Percentiles rank a stretch among this genome's conserved stretches.
phyloP scores from a whole-genome alignment of 345 rosid genomes.

The Brassica nigra region DNA sequence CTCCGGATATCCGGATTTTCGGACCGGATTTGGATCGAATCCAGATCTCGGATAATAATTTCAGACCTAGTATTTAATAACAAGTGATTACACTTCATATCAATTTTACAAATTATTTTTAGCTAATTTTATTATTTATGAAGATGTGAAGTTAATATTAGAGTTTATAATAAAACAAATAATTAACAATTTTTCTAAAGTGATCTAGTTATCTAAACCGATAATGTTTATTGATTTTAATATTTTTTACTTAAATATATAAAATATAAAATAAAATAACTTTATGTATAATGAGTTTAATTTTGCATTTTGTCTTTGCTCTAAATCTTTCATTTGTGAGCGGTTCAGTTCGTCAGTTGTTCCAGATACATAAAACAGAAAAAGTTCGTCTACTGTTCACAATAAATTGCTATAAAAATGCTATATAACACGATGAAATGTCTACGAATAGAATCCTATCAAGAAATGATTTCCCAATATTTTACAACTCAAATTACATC shows the following conservation, averaged over 20 bases:
- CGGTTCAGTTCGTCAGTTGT: neutral
- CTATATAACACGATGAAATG: neutral
- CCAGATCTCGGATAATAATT: too few relatives aligned
- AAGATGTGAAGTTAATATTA: neutral
- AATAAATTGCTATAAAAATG: neutral
- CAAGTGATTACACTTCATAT: neutral
- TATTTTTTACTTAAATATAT: neutral
- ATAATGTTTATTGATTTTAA: too few relatives aligned
- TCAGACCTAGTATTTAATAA: neutral
- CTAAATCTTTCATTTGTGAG: neutral
- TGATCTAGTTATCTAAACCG: too few relatives aligned
- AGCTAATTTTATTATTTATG: neutral
- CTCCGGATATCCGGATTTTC: too few relatives aligned
- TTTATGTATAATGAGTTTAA: too few relatives aligned
- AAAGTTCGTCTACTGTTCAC: neutral
- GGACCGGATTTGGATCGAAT: too few relatives aligned
- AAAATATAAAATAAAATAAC: too few relatives aligned
- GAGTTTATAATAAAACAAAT: neutral
- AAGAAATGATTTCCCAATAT: neutral
- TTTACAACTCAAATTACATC: neutral
- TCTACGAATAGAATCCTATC: neutral
- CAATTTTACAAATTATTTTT: neutral
- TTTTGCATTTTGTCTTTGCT: neutral
- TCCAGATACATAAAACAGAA: neutral
- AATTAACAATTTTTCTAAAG: neutral